A percentile compares a stretch with the other conserved stretches of the same genome.
phyloP scores from a whole-genome alignment of 495 filamentous ascomycete genomes.

The Ramalina intermedia region DNA sequence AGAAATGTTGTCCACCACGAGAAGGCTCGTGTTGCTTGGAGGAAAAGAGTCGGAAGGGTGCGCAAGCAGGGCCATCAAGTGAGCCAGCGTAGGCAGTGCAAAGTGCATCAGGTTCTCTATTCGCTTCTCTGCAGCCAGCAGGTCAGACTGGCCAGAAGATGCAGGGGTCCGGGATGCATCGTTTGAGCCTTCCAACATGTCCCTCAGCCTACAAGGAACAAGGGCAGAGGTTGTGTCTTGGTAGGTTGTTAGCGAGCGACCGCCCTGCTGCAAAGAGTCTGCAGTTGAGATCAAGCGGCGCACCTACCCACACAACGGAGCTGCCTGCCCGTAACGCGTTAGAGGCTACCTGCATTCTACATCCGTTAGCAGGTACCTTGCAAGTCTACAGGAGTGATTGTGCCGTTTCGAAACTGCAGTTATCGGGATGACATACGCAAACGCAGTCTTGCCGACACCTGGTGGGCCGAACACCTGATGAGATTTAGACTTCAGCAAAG shows the following conservation, averaged over 20 bases:
- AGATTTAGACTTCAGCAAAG: background rate
- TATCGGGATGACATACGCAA: slow-evolving; percentile 44
- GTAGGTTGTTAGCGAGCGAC: background rate
- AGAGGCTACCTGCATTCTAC: slow-evolving; percentile 54
- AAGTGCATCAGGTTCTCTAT: slow-evolving; percentile 30
- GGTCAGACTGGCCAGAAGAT: background rate
- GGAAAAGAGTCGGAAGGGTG: slow-evolving; percentile 46
- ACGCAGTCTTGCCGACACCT: slow-evolving; percentile 71
- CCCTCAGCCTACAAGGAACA: slow-evolving; percentile 23
- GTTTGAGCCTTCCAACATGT: slow-evolving; percentile 17
- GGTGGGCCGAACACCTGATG: slow-evolving; percentile 57
- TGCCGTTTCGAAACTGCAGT: background rate
- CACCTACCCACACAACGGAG: slow-evolving; percentile 78
- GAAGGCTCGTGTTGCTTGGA: slow-evolving; percentile 40
- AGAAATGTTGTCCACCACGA: slow-evolving; percentile 69
- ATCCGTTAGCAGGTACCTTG: background rate
- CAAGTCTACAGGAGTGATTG: background rate
- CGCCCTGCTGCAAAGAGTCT: background rate
- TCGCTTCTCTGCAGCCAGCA: background rate
- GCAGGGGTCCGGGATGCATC: background rate
- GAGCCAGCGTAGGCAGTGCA: slow-evolving; percentile 44
- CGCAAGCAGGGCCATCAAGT: slow-evolving; percentile 58
- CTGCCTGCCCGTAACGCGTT: slow-evolving; percentile 45
- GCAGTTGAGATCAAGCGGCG: slow-evolving; percentile 17
- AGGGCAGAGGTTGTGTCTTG: slow-evolving; percentile 37